Percentiles rank a stretch among this genome's conserved stretches.
Conservation (phyloP, 2,329 filamentous ascomycete genomes). For the Neonectria punicea region DNA sequence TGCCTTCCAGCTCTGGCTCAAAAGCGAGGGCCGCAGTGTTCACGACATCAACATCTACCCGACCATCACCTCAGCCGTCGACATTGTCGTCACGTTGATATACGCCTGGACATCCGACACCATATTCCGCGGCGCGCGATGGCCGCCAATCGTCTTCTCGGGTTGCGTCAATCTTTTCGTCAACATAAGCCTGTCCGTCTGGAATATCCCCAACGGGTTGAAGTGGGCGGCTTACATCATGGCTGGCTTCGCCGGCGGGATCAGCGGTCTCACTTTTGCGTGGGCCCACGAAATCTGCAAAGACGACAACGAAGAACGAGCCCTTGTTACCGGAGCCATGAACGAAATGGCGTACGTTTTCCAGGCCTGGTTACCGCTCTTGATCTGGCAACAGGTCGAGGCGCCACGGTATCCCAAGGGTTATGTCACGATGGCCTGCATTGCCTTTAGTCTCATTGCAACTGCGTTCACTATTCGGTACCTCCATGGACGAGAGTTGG, state of each 20-base stretch:
- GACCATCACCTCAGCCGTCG: slow-evolving; percentile 66
- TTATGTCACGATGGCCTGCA: slow-evolving; percentile 63
- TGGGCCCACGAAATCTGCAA: slow-evolving; percentile 62
- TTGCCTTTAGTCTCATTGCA: slow-evolving; percentile 60
- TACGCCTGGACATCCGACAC: slow-evolving; percentile 75
- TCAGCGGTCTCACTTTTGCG: slow-evolving; percentile 57
- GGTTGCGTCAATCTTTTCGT: slow-evolving; percentile 54
- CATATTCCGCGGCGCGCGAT: slow-evolving; percentile 66
- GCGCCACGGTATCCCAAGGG: slow-evolving; percentile 70
- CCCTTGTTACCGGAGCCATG: slow-evolving; percentile 72
- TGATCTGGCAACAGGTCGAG: slow-evolving; percentile 74
- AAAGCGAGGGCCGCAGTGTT: slow-evolving; percentile 53
- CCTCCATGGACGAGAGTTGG: slow-evolving; percentile 8
- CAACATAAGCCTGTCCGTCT: slow-evolving; percentile 53
- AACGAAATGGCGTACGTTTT: slow-evolving; percentile 76
- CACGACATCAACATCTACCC: slow-evolving; percentile 62
- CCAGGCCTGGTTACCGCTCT: slow-evolving; percentile 74
- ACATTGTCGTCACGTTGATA: slow-evolving; percentile 66
- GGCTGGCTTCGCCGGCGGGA: slow-evolving; percentile 59
- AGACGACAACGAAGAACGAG: slow-evolving; percentile 72
- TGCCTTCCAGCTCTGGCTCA: slow-evolving; percentile 63
- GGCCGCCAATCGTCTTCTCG: slow-evolving; percentile 70
- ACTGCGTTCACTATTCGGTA: slow-evolving; percentile 59
- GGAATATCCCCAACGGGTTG: slow-evolving; percentile 61
- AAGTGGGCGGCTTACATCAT: slow-evolving; percentile 72